Evolutionary conservation across 768 basidiomycete species (phyloP).

Genomic region (Trametes cubensis): DNA sequence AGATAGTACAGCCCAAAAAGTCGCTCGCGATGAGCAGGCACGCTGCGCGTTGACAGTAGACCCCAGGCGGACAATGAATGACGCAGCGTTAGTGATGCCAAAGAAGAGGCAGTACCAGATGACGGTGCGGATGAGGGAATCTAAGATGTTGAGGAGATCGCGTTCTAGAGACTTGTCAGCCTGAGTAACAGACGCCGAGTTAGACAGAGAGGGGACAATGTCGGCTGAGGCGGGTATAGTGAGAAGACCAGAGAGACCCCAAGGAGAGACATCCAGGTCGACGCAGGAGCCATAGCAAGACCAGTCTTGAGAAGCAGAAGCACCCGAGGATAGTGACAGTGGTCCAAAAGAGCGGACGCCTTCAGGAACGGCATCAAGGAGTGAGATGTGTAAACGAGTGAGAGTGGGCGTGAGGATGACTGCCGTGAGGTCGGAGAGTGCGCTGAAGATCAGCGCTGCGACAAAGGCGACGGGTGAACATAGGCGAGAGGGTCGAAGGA

Average conservation of each 20-base stretch:
- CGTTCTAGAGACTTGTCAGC: too few species aligned
- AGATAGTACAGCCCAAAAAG: background rate
- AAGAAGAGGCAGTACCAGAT: too few species aligned
- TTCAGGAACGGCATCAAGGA: background rate
- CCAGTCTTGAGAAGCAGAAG: background rate
- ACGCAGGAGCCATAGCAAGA: constrained; percentile 1
- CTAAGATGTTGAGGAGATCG: too few species aligned
- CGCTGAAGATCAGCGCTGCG: constrained; percentile 3
- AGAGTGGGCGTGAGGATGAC: constrained; percentile 1
- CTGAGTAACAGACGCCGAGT: too few species aligned
- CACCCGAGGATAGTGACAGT: background rate
- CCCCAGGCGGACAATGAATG: too few species aligned
- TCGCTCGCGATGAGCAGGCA: too few species aligned
- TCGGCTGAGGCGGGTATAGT: background rate
- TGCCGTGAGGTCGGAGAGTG: background rate
- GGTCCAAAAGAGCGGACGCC: background rate
- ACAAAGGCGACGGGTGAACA: constrained; percentile 3
- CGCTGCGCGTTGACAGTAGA: too few species aligned
- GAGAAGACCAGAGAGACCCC: background rate
- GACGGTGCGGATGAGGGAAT: too few species aligned
- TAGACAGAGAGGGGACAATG: background rate
- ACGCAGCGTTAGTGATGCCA: too few species aligned
- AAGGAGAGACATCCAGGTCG: background rate
- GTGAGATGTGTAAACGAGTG: constrained; percentile 2
- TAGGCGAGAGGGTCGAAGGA: background rate